Conservation (phyloP, 2,329 filamentous ascomycete species). For the Arthrinium phaeospermum region DNA sequence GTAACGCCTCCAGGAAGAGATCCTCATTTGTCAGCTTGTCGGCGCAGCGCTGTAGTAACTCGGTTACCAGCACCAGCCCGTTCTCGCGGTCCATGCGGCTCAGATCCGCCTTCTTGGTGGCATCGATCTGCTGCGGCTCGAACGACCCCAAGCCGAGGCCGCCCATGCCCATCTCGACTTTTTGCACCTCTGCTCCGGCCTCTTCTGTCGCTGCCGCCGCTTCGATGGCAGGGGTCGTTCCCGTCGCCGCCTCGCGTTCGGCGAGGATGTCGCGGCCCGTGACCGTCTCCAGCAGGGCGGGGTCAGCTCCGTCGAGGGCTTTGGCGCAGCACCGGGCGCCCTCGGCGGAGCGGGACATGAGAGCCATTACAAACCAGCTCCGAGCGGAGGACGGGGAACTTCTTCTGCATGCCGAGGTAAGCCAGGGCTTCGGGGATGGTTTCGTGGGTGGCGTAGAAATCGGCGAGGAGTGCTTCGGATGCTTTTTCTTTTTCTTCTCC, state of each 20-base stretch:
- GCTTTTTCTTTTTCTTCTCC: too few species aligned
- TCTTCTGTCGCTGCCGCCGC: neutral
- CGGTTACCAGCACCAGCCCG: conserved; percentile 61
- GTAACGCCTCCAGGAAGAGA: conserved; percentile 55
- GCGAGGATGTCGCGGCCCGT: conserved; percentile 47
- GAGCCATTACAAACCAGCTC: conserved; percentile 68
- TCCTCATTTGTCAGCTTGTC: conserved; percentile 45
- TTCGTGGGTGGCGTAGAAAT: conserved; percentile 54
- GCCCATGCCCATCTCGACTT: conserved; percentile 18
- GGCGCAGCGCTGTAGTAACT: conserved; percentile 55
- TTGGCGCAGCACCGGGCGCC: conserved; percentile 53
- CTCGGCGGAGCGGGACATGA: conserved; percentile 59
- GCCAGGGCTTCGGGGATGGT: conserved; percentile 50
- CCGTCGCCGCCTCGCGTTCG: conserved; percentile 19
- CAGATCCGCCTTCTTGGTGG: conserved; percentile 50
- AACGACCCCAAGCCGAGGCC: conserved; percentile 35
- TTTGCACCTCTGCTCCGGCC: conserved; percentile 6
- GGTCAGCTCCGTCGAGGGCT: conserved; percentile 50
- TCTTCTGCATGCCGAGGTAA: conserved; percentile 61
- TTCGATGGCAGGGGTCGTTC: neutral
- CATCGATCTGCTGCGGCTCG: conserved; percentile 55
- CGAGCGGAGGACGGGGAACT: conserved; percentile 64
- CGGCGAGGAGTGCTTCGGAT: conserved; percentile 29
- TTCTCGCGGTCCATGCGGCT: conserved; percentile 64
- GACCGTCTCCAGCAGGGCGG: conserved; percentile 53